Evolutionary conservation across 176 grass and related monocot species (phyloP).

Genomic region (Zoysia japonica): DNA sequence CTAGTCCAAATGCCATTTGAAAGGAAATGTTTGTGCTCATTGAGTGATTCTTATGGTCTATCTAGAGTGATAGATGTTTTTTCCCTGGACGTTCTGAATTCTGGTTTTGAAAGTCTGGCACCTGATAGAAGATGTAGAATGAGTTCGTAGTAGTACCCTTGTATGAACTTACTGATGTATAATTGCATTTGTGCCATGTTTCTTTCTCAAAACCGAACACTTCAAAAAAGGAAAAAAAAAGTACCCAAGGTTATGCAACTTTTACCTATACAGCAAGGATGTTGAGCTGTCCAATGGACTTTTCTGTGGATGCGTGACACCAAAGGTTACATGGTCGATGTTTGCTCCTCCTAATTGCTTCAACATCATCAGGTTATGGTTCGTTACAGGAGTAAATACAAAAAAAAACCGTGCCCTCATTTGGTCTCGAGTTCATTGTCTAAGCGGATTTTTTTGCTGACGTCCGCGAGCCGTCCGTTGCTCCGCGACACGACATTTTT

Average conservation of each 20-base stretch:
- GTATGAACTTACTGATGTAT: not conserved
- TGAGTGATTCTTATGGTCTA: not conserved
- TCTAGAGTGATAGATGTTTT: not conserved
- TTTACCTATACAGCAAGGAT: not conserved
- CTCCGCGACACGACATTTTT: no score
- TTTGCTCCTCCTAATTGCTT: not conserved
- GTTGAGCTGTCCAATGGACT: not conserved
- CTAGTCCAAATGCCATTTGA: not conserved
- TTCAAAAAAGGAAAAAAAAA: not conserved
- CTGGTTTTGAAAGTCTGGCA: slow-evolving; percentile 12
- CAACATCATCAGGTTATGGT: not conserved
- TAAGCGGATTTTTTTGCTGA: no score
- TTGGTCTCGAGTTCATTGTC: no score
- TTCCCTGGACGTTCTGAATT: not conserved
- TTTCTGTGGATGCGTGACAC: not conserved
- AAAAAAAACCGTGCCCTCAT: not conserved
- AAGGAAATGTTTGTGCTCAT: slow-evolving; percentile 7
- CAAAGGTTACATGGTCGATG: not conserved
- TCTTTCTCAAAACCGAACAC: not conserved
- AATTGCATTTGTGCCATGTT: slow-evolving; percentile 16
- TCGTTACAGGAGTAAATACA: no score
- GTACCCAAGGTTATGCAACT: not conserved
- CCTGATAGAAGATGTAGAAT: not conserved
- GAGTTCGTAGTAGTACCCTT: slow-evolving; percentile 12
- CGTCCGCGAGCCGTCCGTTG: no score